A percentile compares a stretch with the other conserved stretches of the same genome.
These are phyloP conservation scores for Backusella luteola DNA, from an alignment of 192 early-diverging fungal genomes.

Conservation along the genomic window DNA sequence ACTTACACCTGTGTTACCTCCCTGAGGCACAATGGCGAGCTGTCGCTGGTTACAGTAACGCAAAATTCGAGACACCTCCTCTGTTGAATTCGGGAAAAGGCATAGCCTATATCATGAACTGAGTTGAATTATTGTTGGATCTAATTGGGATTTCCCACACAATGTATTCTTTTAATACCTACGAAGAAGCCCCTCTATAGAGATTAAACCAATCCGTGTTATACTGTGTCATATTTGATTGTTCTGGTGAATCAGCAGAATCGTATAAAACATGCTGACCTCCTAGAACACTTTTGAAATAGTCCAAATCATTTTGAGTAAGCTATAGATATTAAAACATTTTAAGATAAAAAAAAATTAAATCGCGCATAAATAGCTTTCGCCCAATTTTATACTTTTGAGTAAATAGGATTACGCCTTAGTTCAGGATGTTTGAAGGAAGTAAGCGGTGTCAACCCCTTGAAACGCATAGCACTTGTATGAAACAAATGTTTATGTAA, in stretches of 20 bases:
- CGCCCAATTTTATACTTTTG: not conserved
- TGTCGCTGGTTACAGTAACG: constrained; percentile 81
- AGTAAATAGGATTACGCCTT: constrained; percentile 4
- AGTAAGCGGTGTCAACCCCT: not conserved
- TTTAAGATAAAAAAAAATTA: not conserved
- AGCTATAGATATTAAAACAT: not conserved
- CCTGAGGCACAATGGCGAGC: constrained; percentile 94
- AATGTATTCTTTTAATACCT: not conserved
- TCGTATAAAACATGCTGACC: constrained; percentile 38
- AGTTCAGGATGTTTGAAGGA: constrained; percentile 8
- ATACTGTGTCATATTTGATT: constrained; percentile 51
- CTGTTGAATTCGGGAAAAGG: constrained; percentile 77
- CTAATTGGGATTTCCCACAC: not conserved
- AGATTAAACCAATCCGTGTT: constrained; percentile 92
- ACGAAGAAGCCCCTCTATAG: constrained; percentile 76
- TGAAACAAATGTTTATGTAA: constrained; percentile 7
- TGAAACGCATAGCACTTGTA: not conserved
- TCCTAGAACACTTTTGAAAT: constrained; percentile 51
- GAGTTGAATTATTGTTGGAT: not conserved
- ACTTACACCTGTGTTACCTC: constrained; percentile 94
- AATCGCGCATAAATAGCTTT: not conserved
- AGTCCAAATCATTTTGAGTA: constrained; percentile 46
- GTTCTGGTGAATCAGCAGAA: constrained; percentile 39
- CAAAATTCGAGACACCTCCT: constrained; percentile 79
- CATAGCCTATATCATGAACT: constrained; percentile 49